Conservation (phyloP, 495 filamentous ascomycete species). For the Cercophora newfieldiana region DNA sequence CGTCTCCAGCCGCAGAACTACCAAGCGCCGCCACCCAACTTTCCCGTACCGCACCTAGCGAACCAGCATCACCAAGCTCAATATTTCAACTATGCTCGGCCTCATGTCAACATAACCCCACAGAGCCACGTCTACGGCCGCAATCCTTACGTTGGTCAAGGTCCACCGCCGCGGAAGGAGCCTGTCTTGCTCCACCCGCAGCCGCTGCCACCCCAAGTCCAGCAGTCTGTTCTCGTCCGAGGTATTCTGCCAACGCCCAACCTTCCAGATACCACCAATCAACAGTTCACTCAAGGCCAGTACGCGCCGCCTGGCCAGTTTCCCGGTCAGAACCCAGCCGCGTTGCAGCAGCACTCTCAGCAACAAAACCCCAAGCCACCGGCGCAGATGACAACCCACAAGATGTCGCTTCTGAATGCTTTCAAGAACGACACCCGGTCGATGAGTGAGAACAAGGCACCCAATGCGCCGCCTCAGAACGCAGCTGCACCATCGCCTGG, state of each 20-base stretch:
- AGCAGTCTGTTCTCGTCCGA: conserved; percentile 43
- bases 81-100: conserved; percentile 21
- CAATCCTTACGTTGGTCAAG: conserved; percentile 26
- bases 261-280: conserved; percentile 29
- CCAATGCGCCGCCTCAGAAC: conserved; percentile 16
- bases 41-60: conserved; percentile 38
- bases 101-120: conserved; percentile 20
- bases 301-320: conserved; percentile 23
- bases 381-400: conserved; percentile 63
- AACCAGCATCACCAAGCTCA: conserved; percentile 18
- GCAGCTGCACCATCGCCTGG: conserved; percentile 12
- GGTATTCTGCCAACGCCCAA: conserved; percentile 32
- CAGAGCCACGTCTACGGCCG: conserved; percentile 30
- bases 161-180: conserved; percentile 35
- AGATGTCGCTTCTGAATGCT: conserved; percentile 61
- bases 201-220: conserved; percentile 53
- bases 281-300: conserved; percentile 47
- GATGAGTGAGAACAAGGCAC: conserved; percentile 16
- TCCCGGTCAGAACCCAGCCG: conserved; percentile 34
- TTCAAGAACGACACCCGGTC: conserved; percentile 52
- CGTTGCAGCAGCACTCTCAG: conserved; percentile 45
- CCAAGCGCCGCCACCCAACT: conserved; percentile 47
- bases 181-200: conserved; percentile 54
- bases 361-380: conserved; percentile 52
- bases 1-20: conserved; percentile 36